Percentiles rank a stretch among this genome's conserved stretches.
phyloP scores from a whole-genome alignment of 176 grass and related monocot species.

The Cenchrus purpureus region DNA sequence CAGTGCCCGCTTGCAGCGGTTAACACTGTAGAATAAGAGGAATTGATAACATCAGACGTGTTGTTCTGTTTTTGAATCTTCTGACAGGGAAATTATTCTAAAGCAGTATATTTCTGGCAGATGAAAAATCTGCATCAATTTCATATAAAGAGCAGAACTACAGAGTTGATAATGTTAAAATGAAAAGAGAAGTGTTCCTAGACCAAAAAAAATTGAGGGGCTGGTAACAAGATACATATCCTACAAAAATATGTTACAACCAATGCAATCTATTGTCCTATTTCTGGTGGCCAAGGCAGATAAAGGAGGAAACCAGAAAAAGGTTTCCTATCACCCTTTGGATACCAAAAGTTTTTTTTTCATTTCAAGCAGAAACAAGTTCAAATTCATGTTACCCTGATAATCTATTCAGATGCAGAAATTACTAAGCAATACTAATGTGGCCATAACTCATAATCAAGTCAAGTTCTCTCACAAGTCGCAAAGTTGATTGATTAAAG shows the following conservation, averaged over 20 bases:
- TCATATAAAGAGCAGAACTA: not conserved
- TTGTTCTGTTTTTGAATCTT: not conserved
- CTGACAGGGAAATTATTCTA: not conserved
- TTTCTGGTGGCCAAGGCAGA: not conserved
- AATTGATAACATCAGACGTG: not conserved
- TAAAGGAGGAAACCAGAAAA: not conserved
- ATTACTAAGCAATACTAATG: not conserved
- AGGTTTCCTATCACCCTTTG: not conserved
- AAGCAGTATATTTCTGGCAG: slow-evolving; percentile 8
- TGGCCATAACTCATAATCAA: not conserved
- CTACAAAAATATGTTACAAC: not conserved
- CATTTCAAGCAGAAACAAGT: not conserved
- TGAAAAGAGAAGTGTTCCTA: not conserved
- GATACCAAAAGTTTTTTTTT: not conserved
- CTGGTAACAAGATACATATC: not conserved
- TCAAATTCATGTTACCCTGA: not conserved
- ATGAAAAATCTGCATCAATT: not conserved
- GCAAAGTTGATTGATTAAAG: not conserved
- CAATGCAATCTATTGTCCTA: not conserved
- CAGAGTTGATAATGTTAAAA: not conserved
- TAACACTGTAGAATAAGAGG: slow-evolving; percentile 62
- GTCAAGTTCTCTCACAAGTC: not conserved
- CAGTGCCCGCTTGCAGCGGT: slow-evolving; percentile 75
- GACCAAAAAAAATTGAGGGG: not conserved
- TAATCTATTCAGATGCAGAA: not conserved